Conservation (phyloP, 495 filamentous ascomycete species). For the Aspergillus homomorphus region DNA sequence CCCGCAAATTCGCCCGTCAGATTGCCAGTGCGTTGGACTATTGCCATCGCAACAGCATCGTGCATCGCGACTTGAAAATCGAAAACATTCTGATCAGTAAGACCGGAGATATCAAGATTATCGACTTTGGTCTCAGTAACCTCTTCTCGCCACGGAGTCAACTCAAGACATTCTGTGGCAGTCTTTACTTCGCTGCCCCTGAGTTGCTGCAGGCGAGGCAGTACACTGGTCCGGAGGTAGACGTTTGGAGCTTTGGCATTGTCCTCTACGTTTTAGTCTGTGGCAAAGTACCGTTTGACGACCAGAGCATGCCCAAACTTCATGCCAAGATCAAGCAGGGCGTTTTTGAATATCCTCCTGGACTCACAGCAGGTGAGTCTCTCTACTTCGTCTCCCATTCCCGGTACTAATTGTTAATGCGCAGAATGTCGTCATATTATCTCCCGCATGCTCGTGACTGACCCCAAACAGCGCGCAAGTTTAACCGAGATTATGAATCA, state of each 20-base stretch:
- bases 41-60: slow-evolving; percentile 98
- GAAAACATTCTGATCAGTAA: slow-evolving; percentile 99
- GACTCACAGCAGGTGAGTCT: slow-evolving; percentile 78
- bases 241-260: slow-evolving; percentile 99
- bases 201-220: slow-evolving; percentile 91
- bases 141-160: slow-evolving; percentile 84
- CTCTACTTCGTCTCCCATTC: neutral
- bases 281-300: slow-evolving; percentile 97
- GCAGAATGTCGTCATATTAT: slow-evolving; percentile 92
- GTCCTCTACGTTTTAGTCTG: slow-evolving; percentile 98
- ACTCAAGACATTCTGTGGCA: slow-evolving; percentile 96
- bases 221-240: slow-evolving; percentile 95
- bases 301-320: slow-evolving; percentile 97
- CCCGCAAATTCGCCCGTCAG: slow-evolving; percentile 94
- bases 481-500: slow-evolving; percentile 93
- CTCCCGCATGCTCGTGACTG: slow-evolving; percentile 93
- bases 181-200: slow-evolving; percentile 95
- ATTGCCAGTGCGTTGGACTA: slow-evolving; percentile 99
- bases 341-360: slow-evolving; percentile 89
- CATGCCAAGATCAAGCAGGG: slow-evolving; percentile 99
- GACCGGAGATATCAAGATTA: slow-evolving; percentile 99
- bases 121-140: slow-evolving; percentile 98
- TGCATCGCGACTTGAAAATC: slow-evolving; percentile 97
- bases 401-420: neutral
- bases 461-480: slow-evolving; percentile 81